Evolutionary conservation across 1,139 yeast genomes (phyloP).

Genomic region (Kodamaea fungicola): DNA sequence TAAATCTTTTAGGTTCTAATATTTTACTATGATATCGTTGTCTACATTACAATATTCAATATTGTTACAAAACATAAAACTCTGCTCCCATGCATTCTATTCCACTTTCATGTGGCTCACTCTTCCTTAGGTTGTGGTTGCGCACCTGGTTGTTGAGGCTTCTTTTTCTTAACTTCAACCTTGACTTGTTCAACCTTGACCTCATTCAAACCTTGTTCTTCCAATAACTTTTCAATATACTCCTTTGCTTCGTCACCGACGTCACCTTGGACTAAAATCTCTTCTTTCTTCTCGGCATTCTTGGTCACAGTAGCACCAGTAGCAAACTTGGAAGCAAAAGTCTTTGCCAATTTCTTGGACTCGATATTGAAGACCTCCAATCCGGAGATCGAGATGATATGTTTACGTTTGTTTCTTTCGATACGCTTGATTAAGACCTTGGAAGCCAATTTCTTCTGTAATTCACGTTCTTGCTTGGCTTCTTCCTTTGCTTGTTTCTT

Average conservation of each 20-base stretch:
- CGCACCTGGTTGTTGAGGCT: slow-evolving; percentile 17
- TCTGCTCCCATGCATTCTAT: too few species aligned
- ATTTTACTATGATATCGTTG: too few species aligned
- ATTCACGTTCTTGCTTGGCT: slow-evolving; percentile 80
- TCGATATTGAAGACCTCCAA: slow-evolving; percentile 87
- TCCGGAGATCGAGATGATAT: slow-evolving; percentile 82
- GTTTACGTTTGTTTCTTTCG: slow-evolving; percentile 87
- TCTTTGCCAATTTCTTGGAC: slow-evolving; percentile 85
- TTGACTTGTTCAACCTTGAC: slow-evolving; percentile 86
- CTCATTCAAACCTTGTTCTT: slow-evolving; percentile 78
- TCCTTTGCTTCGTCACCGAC: slow-evolving; percentile 88
- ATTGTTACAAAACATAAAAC: too few species aligned
- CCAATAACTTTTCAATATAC: slow-evolving; percentile 65
- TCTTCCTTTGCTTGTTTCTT: slow-evolving; percentile 89
- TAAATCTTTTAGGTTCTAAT: too few species aligned
- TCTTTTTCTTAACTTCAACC: slow-evolving; percentile 75
- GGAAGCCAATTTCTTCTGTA: slow-evolving; percentile 72
- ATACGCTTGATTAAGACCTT: slow-evolving; percentile 83
- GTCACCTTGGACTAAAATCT: slow-evolving; percentile 91
- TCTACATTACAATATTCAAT: too few species aligned
- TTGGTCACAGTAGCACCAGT: slow-evolving; percentile 96
- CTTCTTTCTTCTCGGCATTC: slow-evolving; percentile 88
- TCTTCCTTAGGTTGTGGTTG: slow-evolving; percentile 4
- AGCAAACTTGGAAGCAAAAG: slow-evolving; percentile 91
- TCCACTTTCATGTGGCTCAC: not conserved